Evolutionary conservation across 176 grass and related monocot species (phyloP), one percentile per base, ranked within the genome.

Genomic region (Alopecurus myosuroides): DNA sequence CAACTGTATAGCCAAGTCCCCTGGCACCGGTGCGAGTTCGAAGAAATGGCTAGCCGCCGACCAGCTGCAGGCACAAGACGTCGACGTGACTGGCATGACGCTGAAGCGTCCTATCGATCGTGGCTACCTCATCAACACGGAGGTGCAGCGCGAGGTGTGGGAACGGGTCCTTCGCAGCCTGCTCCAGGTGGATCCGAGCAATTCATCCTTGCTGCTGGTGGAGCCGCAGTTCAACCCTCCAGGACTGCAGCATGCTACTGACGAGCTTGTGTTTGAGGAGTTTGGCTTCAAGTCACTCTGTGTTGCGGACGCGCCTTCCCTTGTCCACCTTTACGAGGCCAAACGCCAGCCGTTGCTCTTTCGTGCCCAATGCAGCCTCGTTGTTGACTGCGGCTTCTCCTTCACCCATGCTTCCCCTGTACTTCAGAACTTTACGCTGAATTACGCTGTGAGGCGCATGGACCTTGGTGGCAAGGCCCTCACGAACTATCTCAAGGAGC

Each of bases 401-500:
- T 98, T 95, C 88, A 95, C 93, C 20, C 96, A 98, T 22, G 93
- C 96, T 9, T 92, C 89, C 34, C 93, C 93, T 44, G 96, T 98
- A 45, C 58, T 98, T 70, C 91, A 98, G 68, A 98, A 94, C 69
- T 90, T 94, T 63, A 94, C 93, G 4, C 84, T 98, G 45, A 98
- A 98, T 84, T 98, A 98, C 55, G 96, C 85, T 28, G 84, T 94
- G 73, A 81, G 68, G 5, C 87, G 96, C 56, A 92, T 98, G 89
- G 96, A 95, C 84, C 93, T 98, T 55, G 96, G 96, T 13, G 93
- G 96, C 42, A 95, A 98, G 88, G 93, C 92, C 42, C 88, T 98
- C 60, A 95, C 93, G 6, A 95, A 98, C 50, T 98, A 95, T 74
- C 96, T 98, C 86, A 98, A 98, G 78, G 96, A 98, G 81, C 88